Conservation (phyloP, 371 early-diverging fungal genomes). For the Umbelopsis sp. region DNA sequence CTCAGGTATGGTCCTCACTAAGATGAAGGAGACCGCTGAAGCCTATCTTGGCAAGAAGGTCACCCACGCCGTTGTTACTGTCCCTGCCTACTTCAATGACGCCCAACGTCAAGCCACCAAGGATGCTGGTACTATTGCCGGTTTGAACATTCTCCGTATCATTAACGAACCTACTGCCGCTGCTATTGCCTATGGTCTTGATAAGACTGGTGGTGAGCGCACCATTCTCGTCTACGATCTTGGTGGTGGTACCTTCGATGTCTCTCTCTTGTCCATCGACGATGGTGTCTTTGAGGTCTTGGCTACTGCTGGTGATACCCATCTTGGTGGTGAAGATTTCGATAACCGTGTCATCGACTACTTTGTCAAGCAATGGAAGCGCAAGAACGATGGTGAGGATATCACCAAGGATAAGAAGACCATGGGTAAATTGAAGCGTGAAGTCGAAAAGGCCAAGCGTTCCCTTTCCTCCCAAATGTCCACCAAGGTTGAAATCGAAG, state of each 20-base stretch:
- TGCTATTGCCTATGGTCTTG: constrained; percentile 91
- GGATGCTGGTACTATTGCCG: constrained; percentile 79
- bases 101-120: constrained; percentile 78
- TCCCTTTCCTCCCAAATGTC: constrained; percentile 79
- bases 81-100: constrained; percentile 93
- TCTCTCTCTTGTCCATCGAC: constrained; percentile 85
- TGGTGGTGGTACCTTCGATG: constrained; percentile 94
- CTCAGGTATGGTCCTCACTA: constrained; percentile 93
- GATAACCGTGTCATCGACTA: constrained; percentile 81
- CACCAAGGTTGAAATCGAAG: constrained; percentile 84
- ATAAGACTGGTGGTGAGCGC: constrained; percentile 62
- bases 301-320: constrained; percentile 91
- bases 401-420: constrained; percentile 75
- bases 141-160: constrained; percentile 88
- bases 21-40: constrained; percentile 98
- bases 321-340: constrained; percentile 94
- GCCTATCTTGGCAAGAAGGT: constrained; percentile 91
- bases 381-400: constrained; percentile 73
- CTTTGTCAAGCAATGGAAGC: constrained; percentile 79
- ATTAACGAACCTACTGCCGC: constrained; percentile 95
- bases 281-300: constrained; percentile 84
- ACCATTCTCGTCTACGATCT: constrained; percentile 87
- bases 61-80: constrained; percentile 85
- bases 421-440: constrained; percentile 84
- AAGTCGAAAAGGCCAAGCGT: constrained; percentile 88